Conservation (phyloP, 768 basidiomycete species). For the Naematelia encephala region DNA sequence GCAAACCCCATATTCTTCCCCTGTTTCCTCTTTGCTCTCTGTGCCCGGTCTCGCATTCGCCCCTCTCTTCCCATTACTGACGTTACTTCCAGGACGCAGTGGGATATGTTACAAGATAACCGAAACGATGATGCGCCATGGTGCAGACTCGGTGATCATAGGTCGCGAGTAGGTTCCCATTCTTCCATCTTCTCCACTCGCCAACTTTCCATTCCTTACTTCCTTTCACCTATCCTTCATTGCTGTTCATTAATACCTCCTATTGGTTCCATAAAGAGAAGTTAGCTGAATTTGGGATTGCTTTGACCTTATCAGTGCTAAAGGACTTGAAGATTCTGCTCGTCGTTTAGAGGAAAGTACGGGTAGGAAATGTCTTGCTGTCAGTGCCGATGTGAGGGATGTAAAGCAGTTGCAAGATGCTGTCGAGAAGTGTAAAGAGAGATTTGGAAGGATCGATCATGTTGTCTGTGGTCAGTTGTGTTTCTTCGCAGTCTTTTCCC, state of each 20-base stretch:
- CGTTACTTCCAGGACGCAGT: conserved; percentile 52
- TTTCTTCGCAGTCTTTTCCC: background rate
- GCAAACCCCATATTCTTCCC: background rate
- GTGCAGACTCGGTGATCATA: conserved; percentile 74
- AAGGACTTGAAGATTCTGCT: conserved; percentile 67
- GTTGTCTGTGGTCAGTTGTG: conserved; percentile 76
- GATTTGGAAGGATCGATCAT: conserved; percentile 85
- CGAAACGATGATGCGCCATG: conserved; percentile 69
- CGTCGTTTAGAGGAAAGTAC: conserved; percentile 68
- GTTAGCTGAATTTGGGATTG: background rate
- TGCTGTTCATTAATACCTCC: background rate
- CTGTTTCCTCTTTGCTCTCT: background rate
- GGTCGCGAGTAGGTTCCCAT: conserved; percentile 71
- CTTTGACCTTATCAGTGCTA: too few relatives aligned
- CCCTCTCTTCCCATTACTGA: background rate
- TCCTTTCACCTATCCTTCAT: background rate
- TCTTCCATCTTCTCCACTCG: background rate
- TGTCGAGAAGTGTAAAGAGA: conserved; percentile 67
- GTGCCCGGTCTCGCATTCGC: background rate
- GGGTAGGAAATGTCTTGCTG: conserved; percentile 66
- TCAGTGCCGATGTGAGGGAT: conserved; percentile 77
- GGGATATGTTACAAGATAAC: conserved; percentile 91
- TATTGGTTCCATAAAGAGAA: background rate
- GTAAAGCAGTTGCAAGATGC: conserved; percentile 70
- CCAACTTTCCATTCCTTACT: background rate